Conservation (phyloP, 768 basidiomycete species). For the Fomitopsis serialis region DNA sequence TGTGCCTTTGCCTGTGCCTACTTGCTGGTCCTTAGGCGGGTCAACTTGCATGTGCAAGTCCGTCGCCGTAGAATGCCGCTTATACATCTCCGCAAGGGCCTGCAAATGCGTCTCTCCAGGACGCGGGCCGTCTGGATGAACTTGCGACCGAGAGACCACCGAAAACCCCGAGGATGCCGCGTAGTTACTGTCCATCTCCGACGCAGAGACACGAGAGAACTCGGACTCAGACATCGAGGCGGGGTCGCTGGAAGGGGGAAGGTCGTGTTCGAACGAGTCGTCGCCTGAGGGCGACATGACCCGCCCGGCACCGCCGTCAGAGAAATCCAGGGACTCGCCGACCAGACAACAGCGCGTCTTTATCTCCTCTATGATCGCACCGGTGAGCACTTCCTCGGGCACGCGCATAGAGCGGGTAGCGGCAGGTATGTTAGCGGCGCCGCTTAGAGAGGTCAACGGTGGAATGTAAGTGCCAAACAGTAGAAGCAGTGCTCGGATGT, state of each 20-base stretch:
- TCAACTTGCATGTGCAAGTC: constrained; percentile 64
- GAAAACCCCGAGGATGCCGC: constrained; percentile 58
- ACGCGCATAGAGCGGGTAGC: constrained; percentile 62
- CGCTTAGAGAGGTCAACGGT: constrained; percentile 66
- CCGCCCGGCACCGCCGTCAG: constrained; percentile 19
- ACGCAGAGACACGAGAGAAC: constrained; percentile 45
- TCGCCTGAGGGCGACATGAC: constrained; percentile 21
- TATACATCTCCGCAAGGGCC: constrained; percentile 65
- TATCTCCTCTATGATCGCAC: constrained; percentile 81
- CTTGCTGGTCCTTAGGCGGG: constrained; percentile 61
- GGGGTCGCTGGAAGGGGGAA: constrained; percentile 41
- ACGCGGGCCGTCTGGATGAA: constrained; percentile 20
- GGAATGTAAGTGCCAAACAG: constrained; percentile 84
- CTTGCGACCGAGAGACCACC: constrained; percentile 39
- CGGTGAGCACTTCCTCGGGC: constrained; percentile 75
- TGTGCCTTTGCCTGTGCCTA: constrained; percentile 70
- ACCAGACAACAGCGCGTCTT: constrained; percentile 91
- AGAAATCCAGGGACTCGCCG: constrained; percentile 47
- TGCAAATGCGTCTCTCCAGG: constrained; percentile 52
- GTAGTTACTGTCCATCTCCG: constrained; percentile 40
- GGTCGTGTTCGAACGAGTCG: constrained; percentile 38
- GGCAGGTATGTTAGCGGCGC: constrained; percentile 55
- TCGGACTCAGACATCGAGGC: constrained; percentile 61
- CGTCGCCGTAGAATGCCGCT: constrained; percentile 71
- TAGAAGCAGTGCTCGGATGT: constrained; percentile 75